Percentiles rank a stretch among this genome's conserved stretches.
Conservation (phyloP, 164 flowering plant genomes). For the Vitis riparia region DNA sequence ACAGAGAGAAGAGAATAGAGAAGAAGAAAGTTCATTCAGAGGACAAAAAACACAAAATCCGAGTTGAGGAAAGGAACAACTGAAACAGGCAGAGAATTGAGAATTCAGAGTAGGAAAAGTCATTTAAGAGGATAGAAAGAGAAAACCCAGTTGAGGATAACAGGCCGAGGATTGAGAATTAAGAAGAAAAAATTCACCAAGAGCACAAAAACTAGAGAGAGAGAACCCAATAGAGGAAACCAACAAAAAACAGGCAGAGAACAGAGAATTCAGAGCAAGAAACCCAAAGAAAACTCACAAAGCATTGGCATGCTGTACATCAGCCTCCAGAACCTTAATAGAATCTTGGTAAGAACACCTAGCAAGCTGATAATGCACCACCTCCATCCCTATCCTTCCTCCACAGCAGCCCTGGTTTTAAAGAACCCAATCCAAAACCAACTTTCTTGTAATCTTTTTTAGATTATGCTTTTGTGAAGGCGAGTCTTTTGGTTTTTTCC, state of each 20-base stretch:
- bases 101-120: neutral
- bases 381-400: constrained; percentile 38
- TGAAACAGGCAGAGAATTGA: neutral
- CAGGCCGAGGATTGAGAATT: too few species aligned
- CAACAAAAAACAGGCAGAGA: neutral
- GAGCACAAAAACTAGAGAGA: neutral
- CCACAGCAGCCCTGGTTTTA: neutral
- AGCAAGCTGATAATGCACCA: constrained; percentile 55
- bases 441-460: too few species aligned
- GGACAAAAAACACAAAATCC: neutral
- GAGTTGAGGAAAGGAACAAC: neutral
- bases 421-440: too few species aligned
- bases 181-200: neutral
- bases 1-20: too few species aligned
- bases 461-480: too few species aligned
- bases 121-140: too few species aligned
- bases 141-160: neutral
- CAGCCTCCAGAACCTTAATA: constrained; percentile 68
- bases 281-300: constrained; percentile 46
- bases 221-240: neutral
- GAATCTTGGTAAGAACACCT: constrained; percentile 68
- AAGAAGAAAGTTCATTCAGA: neutral
- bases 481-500: too few species aligned
- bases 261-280: neutral
- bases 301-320: constrained; percentile 78